Percentiles rank a stretch among this genome's conserved stretches.
Evolutionary conservation across 805 yeast species (phyloP).

Genomic region (Wickerhamiella allomyrinae): DNA sequence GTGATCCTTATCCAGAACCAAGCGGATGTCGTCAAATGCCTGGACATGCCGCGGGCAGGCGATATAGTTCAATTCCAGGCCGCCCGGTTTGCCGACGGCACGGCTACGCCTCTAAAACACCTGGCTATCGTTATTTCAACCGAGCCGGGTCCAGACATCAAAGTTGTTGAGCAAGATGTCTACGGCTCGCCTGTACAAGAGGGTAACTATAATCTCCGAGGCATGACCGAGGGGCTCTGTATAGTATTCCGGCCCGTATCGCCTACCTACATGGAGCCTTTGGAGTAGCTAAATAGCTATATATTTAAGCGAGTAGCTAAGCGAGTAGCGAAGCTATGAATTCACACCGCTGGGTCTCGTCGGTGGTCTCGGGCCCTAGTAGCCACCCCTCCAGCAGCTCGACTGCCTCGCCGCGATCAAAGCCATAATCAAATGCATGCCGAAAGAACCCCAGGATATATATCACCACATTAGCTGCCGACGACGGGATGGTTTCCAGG

Average conservation of each 20-base stretch:
- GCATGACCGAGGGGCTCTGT: slow-evolving; percentile 20
- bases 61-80: slow-evolving; percentile 24
- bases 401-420: background rate
- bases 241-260: slow-evolving; percentile 23
- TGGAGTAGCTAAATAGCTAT: no score
- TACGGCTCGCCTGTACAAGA: slow-evolving; percentile 9
- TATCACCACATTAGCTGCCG: slow-evolving; percentile 3
- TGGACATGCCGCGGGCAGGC: slow-evolving; percentile 21
- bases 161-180: slow-evolving; percentile 13
- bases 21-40: slow-evolving; percentile 6
- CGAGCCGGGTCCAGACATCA: slow-evolving; percentile 7
- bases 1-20: slow-evolving; percentile 15
- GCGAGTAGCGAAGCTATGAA: background rate
- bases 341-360: background rate
- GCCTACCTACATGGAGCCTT: slow-evolving; percentile 23
- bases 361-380: background rate
- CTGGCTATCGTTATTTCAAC: slow-evolving; percentile 22
- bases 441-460: slow-evolving; percentile 6
- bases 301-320: no score
- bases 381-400: background rate
- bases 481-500: slow-evolving; percentile 1
- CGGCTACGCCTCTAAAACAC: slow-evolving; percentile 22
- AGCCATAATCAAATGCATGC: slow-evolving; percentile 6
- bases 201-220: slow-evolving; percentile 19
- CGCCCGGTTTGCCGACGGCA: slow-evolving; percentile 19